Evolutionary conservation across 345 rosid species (phyloP), one percentile per base, ranked within the genome.

Genomic region (Eucalyptus regnans): DNA sequence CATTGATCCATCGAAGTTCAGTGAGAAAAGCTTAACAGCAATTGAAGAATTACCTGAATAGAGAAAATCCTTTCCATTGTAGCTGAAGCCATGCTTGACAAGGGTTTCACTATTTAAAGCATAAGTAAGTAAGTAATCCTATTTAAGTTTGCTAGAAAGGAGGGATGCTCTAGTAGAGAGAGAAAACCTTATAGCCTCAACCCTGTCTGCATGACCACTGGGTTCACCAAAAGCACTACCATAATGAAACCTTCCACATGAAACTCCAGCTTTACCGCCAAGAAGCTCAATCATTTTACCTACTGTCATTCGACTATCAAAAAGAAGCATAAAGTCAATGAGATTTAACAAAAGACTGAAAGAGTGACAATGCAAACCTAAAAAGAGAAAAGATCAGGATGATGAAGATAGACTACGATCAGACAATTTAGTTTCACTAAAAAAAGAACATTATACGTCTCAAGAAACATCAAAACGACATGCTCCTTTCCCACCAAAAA

Each of bases 261-360:
- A 95, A 88, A 96, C 98, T 88, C 98, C 99, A 87, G 99, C 98
- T 91, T 98, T 98, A 90, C 99, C 91, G 58, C 98, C 99, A 88
- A 97, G 95, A 90, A 98, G 99, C 94, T 98, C 99, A 90, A 97
- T 94, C 99, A 97, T 98, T 94, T 98, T 97, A 64, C 99, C 98
- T 88, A 97, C 98, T 23, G 99, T 97, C 99, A 97, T 97, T 91
- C 98, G 99, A 94, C 99, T 97, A 87, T 89, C 58, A 86, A 86
- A 60, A 91, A 89, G 89, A 91, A 54, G 31, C 87, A 87, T 37
- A 66, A 49, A 62, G 60, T 84, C n/a, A 66, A 12, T 76, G 62
- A 48, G 31, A 10, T 58, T 37, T 60, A 54, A 51, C 51, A 83
- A 27, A 56, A 90, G 43, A 89, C 48, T 27, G 23, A 64, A 31